Percentiles rank a stretch among this genome's conserved stretches.
phyloP scores from a whole-genome alignment of 371 early-diverging fungal genomes.

The Apophysomyces sp. region DNA sequence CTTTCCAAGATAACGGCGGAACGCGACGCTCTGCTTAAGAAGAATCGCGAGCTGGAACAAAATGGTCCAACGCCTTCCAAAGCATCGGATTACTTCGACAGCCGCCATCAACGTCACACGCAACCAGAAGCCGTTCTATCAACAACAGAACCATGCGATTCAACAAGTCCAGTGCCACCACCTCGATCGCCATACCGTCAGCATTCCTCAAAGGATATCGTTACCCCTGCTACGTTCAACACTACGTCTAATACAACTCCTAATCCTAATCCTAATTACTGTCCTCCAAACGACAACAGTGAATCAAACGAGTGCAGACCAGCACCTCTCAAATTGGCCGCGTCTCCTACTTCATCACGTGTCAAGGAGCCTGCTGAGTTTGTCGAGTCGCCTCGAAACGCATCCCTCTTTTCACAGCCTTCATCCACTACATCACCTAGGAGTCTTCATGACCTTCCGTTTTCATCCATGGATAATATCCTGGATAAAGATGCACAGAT shows the following conservation, averaged over 20 bases:
- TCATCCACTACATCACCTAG: background rate
- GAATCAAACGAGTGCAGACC: background rate
- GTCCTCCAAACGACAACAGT: background rate
- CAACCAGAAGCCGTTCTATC: background rate
- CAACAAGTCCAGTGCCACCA: constrained; percentile 10
- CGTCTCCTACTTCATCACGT: background rate
- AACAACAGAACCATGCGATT: background rate
- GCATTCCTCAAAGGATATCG: background rate
- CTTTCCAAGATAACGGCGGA: constrained; percentile 37
- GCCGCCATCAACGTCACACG: background rate
- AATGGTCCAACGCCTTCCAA: background rate
- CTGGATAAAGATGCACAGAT: constrained; percentile 28
- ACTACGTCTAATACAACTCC: background rate
- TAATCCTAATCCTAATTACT: constrained; percentile 1
- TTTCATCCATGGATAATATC: constrained; percentile 3
- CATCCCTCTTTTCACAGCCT: background rate
- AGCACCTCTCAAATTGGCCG: background rate
- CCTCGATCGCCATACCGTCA: constrained; percentile 23
- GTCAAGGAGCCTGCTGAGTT: background rate
- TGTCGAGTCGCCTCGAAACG: background rate
- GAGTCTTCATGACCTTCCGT: background rate
- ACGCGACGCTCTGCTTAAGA: constrained; percentile 40
- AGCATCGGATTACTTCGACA: background rate
- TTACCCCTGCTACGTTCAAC: background rate
- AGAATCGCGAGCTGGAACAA: constrained; percentile 15